Evolutionary conservation across 2,329 filamentous ascomycete species (phyloP).

Genomic region (Biscogniauxia sp.): DNA sequence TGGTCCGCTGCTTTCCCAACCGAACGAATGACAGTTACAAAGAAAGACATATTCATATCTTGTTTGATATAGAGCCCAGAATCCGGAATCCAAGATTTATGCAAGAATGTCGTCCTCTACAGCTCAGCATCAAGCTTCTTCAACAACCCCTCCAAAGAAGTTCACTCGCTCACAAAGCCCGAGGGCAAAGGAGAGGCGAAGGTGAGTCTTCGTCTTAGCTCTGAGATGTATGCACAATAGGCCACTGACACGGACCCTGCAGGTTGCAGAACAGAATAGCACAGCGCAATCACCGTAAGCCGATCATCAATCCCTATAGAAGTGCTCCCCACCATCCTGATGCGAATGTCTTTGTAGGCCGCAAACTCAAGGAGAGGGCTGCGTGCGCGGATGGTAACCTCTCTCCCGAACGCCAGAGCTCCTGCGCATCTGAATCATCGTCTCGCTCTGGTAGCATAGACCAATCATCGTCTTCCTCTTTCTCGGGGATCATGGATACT

Average conservation of each 20-base stretch:
- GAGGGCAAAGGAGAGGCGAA: constrained; percentile 3
- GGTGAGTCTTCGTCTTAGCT: not conserved
- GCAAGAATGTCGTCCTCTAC: not conserved
- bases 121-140: not conserved
- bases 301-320: not conserved
- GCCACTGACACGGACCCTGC: not conserved
- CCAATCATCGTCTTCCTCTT: not conserved
- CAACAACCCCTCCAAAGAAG: not conserved
- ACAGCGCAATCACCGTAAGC: constrained; percentile 4
- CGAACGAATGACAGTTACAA: not conserved
- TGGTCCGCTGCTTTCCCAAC: not conserved
- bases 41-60: not conserved
- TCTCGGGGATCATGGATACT: constrained; percentile 1
- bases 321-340: not conserved
- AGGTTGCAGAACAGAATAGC: constrained; percentile 4
- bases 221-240: not conserved
- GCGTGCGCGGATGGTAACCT: not conserved
- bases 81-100: not conserved
- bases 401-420: not conserved
- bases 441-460: not conserved
- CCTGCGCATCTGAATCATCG: not conserved
- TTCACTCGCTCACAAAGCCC: constrained; percentile 3
- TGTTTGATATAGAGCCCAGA: not conserved
- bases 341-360: not conserved
- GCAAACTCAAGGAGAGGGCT: constrained; percentile 2